Conservation (phyloP, 345 rosid genomes). For the Eucalyptus victrix region DNA sequence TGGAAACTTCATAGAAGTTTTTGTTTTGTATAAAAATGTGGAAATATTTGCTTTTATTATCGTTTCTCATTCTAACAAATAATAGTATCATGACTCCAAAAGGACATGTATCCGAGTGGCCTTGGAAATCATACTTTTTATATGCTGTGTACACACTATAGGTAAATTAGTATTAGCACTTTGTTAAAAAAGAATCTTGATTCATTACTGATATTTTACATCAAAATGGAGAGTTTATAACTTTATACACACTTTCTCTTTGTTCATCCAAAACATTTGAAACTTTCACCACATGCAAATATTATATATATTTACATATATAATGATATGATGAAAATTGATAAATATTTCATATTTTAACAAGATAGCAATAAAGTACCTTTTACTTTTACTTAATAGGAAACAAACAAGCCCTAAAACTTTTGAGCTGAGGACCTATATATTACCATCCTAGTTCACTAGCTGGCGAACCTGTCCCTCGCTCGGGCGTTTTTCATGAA, state of each 20-base stretch:
- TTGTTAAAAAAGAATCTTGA: not conserved
- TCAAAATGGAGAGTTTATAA: too few relatives aligned
- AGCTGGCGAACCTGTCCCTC: accelerated
- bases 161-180: not conserved
- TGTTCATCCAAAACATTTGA: too few relatives aligned
- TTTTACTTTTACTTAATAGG: not conserved
- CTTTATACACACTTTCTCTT: too few relatives aligned
- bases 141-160: not conserved
- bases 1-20: not conserved
- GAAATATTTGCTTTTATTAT: not conserved
- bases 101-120: not conserved
- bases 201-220: too few relatives aligned
- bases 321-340: not conserved
- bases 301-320: too few relatives aligned
- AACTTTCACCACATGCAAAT: too few relatives aligned
- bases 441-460: not conserved
- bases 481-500: not conserved
- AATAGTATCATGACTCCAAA: not conserved
- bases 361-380: not conserved
- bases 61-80: not conserved
- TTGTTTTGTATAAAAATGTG: not conserved
- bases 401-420: not conserved
- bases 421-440: not conserved
- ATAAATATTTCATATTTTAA: not conserved
- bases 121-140: not conserved